Evolutionary conservation across 352 stramenopile genomes (phyloP), one percentile per base, ranked within the genome.

Genomic region (Globisporangium middletonii): DNA sequence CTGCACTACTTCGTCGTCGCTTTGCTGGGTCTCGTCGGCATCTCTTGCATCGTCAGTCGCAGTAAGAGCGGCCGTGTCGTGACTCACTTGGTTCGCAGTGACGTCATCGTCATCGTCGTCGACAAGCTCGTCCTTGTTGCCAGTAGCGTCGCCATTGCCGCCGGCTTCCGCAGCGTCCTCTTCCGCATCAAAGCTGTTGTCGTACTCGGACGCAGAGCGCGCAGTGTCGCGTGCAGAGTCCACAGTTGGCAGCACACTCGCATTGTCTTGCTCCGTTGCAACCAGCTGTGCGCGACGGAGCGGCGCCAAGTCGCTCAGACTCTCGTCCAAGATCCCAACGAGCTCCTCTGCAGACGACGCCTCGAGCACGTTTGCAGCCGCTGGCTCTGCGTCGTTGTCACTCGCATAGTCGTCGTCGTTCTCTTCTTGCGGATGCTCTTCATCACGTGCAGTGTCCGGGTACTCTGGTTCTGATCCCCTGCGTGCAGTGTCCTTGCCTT

Each of bases 241-340:
- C 13, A 44, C 13, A 7, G 38, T 16, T n/a, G n/a, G 44, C n/a
- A 28, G 44, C 2, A 30, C 44, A 16, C 44, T 50, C 7, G 44
- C 44, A 9, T 28, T 7, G n/a, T 33, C 44, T 18, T 23, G 16
- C 28, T 30, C 37, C 35, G 50, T 11, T 46, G 9, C 4, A n/a
- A 28, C 9, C 9, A 18, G 49, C 3, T 30, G 30, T 18, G 28
- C 48, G 30, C 15, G 18, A 6, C 49, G 38, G 30, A 16, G 30
- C 9, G 38, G 38, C 30, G n/a, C 49, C 28, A 55, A 71, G 19
- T 72, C 65, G 28, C 54, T 70, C 9, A 84, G 45, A 57, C 71
- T 87, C 33, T 89, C 79, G 19, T 89, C 79, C 5, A 88, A 64
- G 16, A 89, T 77, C 35, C 62, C 59, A 19, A 88, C 72, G 6